These are phyloP conservation scores for Zygotorulaspora danielsina DNA, from an alignment of 805 yeast species.

Conservation along the genomic window DNA sequence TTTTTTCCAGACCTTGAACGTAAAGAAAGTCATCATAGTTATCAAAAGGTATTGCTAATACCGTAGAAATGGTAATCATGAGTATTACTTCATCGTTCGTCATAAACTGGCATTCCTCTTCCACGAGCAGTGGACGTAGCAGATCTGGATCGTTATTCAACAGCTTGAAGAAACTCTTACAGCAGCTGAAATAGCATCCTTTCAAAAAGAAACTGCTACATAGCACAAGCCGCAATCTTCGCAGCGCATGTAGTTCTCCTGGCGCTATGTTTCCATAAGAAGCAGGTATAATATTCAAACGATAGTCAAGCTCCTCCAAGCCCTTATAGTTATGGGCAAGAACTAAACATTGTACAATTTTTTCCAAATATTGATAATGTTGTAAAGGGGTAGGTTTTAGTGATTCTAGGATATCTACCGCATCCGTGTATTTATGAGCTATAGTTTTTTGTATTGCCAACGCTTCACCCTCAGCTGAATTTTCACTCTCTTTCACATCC, in stretches of 20 bases:
- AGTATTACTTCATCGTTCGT: slow-evolving; percentile 21
- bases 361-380: slow-evolving; percentile 20
- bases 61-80: slow-evolving; percentile 24
- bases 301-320: slow-evolving; percentile 26
- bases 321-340: slow-evolving; percentile 20
- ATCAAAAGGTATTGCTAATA: slow-evolving; percentile 30
- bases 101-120: slow-evolving; percentile 9
- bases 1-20: slow-evolving; percentile 16
- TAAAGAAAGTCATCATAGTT: slow-evolving; percentile 25
- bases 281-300: slow-evolving; percentile 11
- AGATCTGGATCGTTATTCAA: slow-evolving; percentile 16
- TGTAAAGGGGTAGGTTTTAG: slow-evolving; percentile 4
- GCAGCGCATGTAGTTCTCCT: slow-evolving; percentile 15
- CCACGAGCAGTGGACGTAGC: slow-evolving; percentile 2
- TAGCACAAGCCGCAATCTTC: slow-evolving; percentile 16
- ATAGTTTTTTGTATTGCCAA: slow-evolving; percentile 14
- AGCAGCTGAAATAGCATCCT: slow-evolving; percentile 25
- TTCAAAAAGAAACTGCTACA: slow-evolving; percentile 20
- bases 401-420: slow-evolving; percentile 21
- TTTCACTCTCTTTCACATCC: slow-evolving; percentile 4
- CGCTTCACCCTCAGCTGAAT: not conserved
- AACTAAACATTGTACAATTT: slow-evolving; percentile 16
- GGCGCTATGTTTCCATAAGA: not conserved
- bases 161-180: slow-evolving; percentile 18
- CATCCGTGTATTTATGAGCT: slow-evolving; percentile 25